A percentile compares a stretch with the other conserved stretches of the same genome.
These are phyloP conservation scores for Mycena sanguinolenta DNA, from an alignment of 768 basidiomycete genomes.

Conservation along the genomic window DNA sequence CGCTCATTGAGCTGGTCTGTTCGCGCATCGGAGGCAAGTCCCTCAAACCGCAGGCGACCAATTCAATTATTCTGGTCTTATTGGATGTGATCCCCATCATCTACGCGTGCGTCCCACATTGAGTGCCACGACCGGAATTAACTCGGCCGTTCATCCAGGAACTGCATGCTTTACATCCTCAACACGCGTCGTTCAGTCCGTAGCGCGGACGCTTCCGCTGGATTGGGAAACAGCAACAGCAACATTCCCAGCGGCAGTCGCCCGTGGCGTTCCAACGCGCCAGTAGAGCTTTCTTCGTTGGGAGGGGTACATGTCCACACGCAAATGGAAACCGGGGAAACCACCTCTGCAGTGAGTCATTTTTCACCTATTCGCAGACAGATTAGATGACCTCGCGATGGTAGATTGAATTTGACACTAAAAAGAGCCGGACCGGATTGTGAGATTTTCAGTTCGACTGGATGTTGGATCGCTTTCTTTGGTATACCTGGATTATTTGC, in stretches of 20 bases:
- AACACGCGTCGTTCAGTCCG: conserved; percentile 13
- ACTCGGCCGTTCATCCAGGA: not conserved
- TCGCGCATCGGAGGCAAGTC: conserved; percentile 6
- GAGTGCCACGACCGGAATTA: not conserved
- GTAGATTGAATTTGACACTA: conserved; percentile 3
- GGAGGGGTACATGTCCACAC: conserved; percentile 3
- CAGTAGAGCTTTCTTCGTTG: conserved; percentile 2
- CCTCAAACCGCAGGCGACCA: conserved; percentile 15
- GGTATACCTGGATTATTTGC: too few species aligned
- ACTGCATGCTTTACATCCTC: conserved; percentile 15
- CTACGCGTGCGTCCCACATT: conserved; percentile 10
- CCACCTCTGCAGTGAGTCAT: not conserved
- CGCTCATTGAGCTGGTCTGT: conserved; percentile 16
- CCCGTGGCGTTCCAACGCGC: not conserved
- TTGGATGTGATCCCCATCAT: conserved; percentile 5
- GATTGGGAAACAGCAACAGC: not conserved
- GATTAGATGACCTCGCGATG: not conserved
- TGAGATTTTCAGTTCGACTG: too few species aligned
- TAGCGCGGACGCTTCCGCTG: not conserved
- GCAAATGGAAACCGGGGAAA: not conserved
- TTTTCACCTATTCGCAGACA: too few species aligned
- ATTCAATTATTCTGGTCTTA: too few species aligned
- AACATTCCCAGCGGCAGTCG: conserved; percentile 1
- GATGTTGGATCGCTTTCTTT: too few species aligned
- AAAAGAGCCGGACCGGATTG: not conserved